Evolutionary conservation across 768 basidiomycete species (phyloP).

Genomic region (Psilocybe tampanensis): DNA sequence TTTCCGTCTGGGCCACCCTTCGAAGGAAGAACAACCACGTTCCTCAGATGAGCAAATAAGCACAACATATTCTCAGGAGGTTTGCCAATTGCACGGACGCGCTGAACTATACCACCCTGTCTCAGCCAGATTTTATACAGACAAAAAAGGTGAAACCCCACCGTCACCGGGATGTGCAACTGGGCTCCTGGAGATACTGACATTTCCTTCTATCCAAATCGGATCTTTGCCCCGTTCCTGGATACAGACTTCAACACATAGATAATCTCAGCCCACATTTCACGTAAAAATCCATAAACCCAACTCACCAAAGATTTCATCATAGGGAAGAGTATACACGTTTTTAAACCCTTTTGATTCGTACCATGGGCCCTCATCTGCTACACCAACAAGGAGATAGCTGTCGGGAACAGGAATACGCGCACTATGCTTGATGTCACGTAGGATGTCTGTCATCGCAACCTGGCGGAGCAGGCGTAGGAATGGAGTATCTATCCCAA

Average conservation of each 20-base stretch:
- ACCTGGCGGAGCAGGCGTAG: conserved; percentile 58
- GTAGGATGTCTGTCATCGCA: conserved; percentile 63
- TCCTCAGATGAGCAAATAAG: conserved; percentile 61
- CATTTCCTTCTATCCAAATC: conserved; percentile 59
- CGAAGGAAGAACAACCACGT: conserved; percentile 73
- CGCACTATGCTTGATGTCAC: conserved; percentile 76
- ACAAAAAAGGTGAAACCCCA: conserved; percentile 23
- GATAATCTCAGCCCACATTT: not conserved
- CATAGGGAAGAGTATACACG: conserved; percentile 54
- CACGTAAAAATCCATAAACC: not conserved
- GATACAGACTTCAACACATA: conserved; percentile 50
- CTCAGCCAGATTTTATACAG: not conserved
- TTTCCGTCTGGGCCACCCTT: conserved; percentile 52
- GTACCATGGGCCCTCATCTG: conserved; percentile 80
- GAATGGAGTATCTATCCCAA: conserved; percentile 56
- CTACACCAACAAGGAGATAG: conserved; percentile 75
- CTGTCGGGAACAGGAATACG: conserved; percentile 72
- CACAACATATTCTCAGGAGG: conserved; percentile 60
- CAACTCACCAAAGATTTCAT: conserved; percentile 66
- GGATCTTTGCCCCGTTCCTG: conserved; percentile 55
- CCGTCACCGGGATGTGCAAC: conserved; percentile 79
- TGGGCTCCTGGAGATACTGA: conserved; percentile 71
- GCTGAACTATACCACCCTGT: conserved; percentile 49
- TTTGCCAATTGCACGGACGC: conserved; percentile 70
- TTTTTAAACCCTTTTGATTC: conserved; percentile 46